Evolutionary conservation across 306 rosid species (phyloP).

Genomic region (Gastrolobium bilobum): DNA sequence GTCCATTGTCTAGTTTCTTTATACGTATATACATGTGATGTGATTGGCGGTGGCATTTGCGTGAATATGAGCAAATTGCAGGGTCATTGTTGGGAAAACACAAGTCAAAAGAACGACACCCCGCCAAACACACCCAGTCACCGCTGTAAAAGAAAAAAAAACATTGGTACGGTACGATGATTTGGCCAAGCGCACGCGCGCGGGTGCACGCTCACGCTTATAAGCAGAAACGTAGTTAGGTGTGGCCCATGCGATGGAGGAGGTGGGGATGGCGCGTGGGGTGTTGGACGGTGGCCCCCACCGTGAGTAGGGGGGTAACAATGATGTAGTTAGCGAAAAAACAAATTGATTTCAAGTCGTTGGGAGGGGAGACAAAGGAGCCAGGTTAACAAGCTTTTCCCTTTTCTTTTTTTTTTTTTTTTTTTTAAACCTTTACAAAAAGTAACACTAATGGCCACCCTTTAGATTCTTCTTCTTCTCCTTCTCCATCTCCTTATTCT

Average conservation of each 20-base stretch:
- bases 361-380: slow-evolving; percentile 70
- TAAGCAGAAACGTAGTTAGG: not conserved
- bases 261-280: slow-evolving; percentile 67
- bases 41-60: slow-evolving; percentile 29
- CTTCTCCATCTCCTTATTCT: slow-evolving; percentile 24
- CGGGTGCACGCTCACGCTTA: not conserved
- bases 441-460: slow-evolving; percentile 55
- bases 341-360: slow-evolving; percentile 58
- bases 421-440: slow-evolving; percentile 57
- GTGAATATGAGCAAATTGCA: slow-evolving; percentile 24
- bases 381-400: slow-evolving; percentile 50
- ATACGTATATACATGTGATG: slow-evolving; percentile 12
- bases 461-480: slow-evolving; percentile 70
- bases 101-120: slow-evolving; percentile 51
- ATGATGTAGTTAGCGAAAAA: slow-evolving; percentile 47
- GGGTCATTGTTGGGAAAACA: slow-evolving; percentile 7
- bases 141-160: slow-evolving; percentile 46
- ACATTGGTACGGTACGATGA: not conserved
- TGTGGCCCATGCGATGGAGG: slow-evolving; percentile 27
- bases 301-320: slow-evolving; percentile 33
- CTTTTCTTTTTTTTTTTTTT: not conserved
- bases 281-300: slow-evolving; percentile 31
- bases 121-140: slow-evolving; percentile 60
- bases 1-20: slow-evolving; percentile 23
- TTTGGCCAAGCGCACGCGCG: slow-evolving; percentile 41